Evolutionary conservation across 768 basidiomycete species (phyloP).

Genomic region (Multifurca ochricompacta): DNA sequence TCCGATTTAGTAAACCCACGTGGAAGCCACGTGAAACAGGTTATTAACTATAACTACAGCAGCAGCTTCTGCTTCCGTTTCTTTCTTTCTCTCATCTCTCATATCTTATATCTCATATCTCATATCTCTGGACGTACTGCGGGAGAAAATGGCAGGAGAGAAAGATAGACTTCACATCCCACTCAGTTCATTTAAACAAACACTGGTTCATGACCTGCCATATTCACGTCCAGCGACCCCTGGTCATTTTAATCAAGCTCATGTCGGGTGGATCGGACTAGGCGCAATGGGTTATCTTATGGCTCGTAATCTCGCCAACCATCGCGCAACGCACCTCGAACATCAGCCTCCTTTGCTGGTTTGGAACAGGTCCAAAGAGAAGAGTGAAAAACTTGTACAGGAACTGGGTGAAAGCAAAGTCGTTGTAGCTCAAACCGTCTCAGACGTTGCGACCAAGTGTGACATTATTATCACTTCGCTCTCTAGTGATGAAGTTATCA

Average conservation of each 20-base stretch:
- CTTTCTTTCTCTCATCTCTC: background rate
- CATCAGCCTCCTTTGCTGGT: slow-evolving; percentile 50
- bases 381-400: slow-evolving; percentile 48
- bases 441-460: slow-evolving; percentile 29
- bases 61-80: too few species aligned
- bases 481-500: slow-evolving; percentile 62
- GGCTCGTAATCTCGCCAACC: slow-evolving; percentile 70
- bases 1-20: slow-evolving; percentile 12
- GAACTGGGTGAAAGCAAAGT: slow-evolving; percentile 48
- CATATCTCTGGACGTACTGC: background rate
- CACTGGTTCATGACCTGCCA: slow-evolving; percentile 26
- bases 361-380: slow-evolving; percentile 66
- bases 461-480: slow-evolving; percentile 74
- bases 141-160: slow-evolving; percentile 15
- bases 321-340: slow-evolving; percentile 32
- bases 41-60: too few species aligned
- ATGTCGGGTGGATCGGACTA: slow-evolving; percentile 44
- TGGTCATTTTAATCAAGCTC: slow-evolving; percentile 24
- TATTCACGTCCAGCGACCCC: slow-evolving; percentile 60
- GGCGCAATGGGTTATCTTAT: slow-evolving; percentile 71
- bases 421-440: slow-evolving; percentile 38
- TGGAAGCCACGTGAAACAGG: slow-evolving; percentile 3
- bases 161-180: background rate
- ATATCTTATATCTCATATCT: too few species aligned
- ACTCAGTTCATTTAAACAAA: slow-evolving; percentile 14